These are phyloP conservation scores for Candida boidinii DNA, from an alignment of 805 yeast genomes.

Conservation along the genomic window DNA sequence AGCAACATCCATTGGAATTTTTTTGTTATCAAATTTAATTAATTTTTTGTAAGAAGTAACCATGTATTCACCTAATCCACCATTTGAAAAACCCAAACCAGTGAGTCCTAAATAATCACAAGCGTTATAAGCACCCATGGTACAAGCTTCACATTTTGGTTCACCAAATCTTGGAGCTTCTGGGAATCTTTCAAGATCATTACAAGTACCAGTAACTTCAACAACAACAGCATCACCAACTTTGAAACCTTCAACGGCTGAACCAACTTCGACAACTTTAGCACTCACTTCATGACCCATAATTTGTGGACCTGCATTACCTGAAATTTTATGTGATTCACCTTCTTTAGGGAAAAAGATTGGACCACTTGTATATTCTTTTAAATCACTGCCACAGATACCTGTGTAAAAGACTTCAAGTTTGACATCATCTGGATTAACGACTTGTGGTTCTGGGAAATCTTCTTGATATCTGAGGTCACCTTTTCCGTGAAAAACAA, in stretches of 20 bases:
- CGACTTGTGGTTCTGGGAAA: constrained; percentile 26
- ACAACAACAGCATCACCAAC: constrained; percentile 40
- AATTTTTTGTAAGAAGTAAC: constrained; percentile 31
- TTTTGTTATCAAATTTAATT: constrained; percentile 27
- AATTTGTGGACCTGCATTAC: constrained; percentile 31
- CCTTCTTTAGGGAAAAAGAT: constrained; percentile 39
- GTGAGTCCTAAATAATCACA: constrained; percentile 39
- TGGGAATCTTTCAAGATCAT: constrained; percentile 26
- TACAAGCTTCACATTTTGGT: constrained; percentile 38
- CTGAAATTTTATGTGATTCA: constrained; percentile 28
- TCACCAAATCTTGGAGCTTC: constrained; percentile 8
- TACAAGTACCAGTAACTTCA: constrained; percentile 41
- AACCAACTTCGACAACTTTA: constrained; percentile 39
- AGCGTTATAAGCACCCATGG: constrained; percentile 41
- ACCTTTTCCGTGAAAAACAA: constrained; percentile 13
- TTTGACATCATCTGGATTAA: constrained; percentile 30
- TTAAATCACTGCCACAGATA: constrained; percentile 51
- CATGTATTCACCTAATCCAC: constrained; percentile 38
- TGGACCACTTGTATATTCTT: constrained; percentile 38
- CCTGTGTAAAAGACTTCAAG: constrained; percentile 42
- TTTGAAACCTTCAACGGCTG: constrained; percentile 29
- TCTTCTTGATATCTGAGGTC: constrained; percentile 13
- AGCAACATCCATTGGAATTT: constrained; percentile 41
- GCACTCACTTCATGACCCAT: constrained; percentile 47
- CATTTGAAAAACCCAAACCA: constrained; percentile 50